Evolutionary conservation across 495 filamentous ascomycete genomes (phyloP), one percentile per base, ranked within the genome.

Genomic region (Penicillium paxilli): DNA sequence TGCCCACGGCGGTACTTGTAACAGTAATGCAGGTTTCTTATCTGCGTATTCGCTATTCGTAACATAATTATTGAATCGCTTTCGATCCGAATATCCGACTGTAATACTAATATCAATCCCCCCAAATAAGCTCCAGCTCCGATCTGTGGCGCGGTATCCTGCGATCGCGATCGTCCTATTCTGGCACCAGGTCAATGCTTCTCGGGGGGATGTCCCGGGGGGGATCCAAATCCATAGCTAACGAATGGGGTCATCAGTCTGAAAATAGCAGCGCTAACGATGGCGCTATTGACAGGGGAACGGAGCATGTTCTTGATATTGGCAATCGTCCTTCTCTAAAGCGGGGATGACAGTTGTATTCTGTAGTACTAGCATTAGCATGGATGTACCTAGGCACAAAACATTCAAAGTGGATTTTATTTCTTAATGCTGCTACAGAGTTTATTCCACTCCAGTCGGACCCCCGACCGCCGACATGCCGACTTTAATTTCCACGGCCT

Each of bases 121-220:
- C 20, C 9, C 9, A 10, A 22, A 42, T 23, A 42, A 42, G 40
- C 40, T 42, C 21, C 21, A 42, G 40, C 40, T 42, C 21, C 21
- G 40, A 23, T 42, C 22, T 47, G 56, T 54, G 56, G 56, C 56
- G 50, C 51, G 41, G 14, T 24, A 47, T 45, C 49, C 14, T 24
- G 24, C 17, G 32, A 57, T 57, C 32, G 12, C 6, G 10, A 42
- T 42, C 19, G 40, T 12, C 40, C 28, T 30, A 48, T 44, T 32
- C 32, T 47, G 42, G 17, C 42, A 21, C 16, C n/a, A 4, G 19
- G 47, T 42, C 51, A 11, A 30, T 44, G 37, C 44, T 49, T 48
- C 30, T 32, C 38, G 22, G 16, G 1, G 32, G 5, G 24, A 4
- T 20, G 16, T 42, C 21, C 40, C 40, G 12, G 9, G 33, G 26